phyloP scores from a whole-genome alignment of 495 filamentous ascomycete species.

The Neurospora pannonica region DNA sequence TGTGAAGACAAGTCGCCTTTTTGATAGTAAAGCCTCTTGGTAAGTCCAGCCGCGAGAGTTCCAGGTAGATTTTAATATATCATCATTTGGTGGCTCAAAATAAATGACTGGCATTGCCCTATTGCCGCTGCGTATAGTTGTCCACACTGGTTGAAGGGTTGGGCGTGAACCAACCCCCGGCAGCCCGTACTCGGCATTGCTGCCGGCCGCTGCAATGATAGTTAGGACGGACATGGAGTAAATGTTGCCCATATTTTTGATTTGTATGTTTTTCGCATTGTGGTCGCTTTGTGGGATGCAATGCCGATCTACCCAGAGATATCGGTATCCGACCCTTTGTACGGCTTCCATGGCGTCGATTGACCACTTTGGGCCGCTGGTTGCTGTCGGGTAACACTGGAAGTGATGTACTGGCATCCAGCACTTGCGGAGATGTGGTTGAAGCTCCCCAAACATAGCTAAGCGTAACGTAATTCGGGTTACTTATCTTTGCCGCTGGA shows the following conservation, averaged over 20 bases:
- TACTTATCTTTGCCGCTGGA: accelerated
- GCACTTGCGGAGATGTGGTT: not conserved
- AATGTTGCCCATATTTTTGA: not conserved
- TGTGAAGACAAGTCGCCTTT: conserved; percentile 10
- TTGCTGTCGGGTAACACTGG: not conserved
- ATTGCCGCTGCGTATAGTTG: accelerated
- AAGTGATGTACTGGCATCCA: not conserved
- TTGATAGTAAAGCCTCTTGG: conserved; percentile 29
- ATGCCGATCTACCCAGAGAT: conserved; percentile 9
- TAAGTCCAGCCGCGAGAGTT: conserved; percentile 32
- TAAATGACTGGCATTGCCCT: not conserved
- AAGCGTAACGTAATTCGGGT: not conserved
- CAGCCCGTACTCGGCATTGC: not conserved
- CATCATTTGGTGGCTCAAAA: not conserved
- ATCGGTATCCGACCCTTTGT: not conserved
- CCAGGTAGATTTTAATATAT: conserved; percentile 3
- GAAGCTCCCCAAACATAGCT: conserved; percentile 1
- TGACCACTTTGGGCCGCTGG: not conserved
- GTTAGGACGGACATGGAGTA: not conserved
- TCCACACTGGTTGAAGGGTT: not conserved
- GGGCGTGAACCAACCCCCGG: not conserved
- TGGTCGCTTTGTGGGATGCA: conserved; percentile 5
- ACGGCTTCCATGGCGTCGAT: not conserved
- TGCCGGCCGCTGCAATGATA: not conserved
- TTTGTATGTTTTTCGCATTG: not conserved